Evolutionary conservation across 305 asterid genomes (phyloP).

Genomic region (Ilex paraguariensis): DNA sequence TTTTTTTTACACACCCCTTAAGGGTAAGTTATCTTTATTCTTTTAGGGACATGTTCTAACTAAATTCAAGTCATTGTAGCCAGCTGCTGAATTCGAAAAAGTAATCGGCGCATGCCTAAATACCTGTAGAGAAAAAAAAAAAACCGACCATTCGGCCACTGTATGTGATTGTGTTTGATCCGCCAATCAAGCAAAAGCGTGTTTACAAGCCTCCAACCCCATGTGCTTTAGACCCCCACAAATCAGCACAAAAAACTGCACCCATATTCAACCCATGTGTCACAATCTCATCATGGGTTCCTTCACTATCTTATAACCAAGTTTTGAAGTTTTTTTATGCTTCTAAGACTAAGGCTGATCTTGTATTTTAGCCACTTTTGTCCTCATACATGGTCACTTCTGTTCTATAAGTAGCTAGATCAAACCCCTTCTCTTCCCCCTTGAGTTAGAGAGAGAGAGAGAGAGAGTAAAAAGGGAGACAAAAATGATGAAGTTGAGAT

Average conservation of each 20-base stretch:
- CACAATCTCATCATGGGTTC: conserved; percentile 21
- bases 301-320: background rate
- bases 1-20: no score
- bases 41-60: no score
- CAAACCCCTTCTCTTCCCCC: conserved; percentile 9
- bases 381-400: conserved; percentile 22
- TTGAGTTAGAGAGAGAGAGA: background rate
- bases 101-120: no score
- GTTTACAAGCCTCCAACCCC: conserved; percentile 18
- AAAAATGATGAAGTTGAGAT: conserved; percentile 55
- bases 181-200: conserved; percentile 31
- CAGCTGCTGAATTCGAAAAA: no score
- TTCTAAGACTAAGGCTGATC: no score
- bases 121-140: background rate
- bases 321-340: no score
- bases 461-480: background rate
- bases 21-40: no score
- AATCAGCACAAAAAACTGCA: conserved; percentile 21
- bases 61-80: no score
- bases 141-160: conserved; percentile 16
- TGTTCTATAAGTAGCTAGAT: conserved; percentile 21
- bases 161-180: conserved; percentile 21
- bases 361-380: conserved; percentile 23
- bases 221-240: conserved; percentile 39
- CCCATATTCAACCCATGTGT: conserved; percentile 22